Base-by-base conservation (phyloP, 306 rosid genomes). In the Boehmeria nivea region DNA sequence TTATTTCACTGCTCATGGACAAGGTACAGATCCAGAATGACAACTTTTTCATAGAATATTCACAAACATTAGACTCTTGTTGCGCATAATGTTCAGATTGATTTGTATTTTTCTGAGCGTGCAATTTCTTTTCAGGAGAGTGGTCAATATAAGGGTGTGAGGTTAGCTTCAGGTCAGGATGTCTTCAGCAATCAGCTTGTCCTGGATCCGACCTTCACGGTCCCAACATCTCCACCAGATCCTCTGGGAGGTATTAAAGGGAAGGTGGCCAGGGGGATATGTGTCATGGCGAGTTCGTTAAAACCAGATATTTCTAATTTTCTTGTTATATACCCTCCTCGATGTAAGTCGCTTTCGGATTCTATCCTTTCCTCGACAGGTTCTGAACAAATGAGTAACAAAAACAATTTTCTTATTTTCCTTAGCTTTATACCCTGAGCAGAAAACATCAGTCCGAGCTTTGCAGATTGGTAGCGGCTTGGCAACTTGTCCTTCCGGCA, bases 211-310 rank as follows among this genome's bases (percentile, higher is more conserved):
- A 83, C 87, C 66, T 78, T 82, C 70, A 71, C 47, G 0, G 75
- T 78, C 64, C 75, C 78, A 11, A 6, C 36, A 11, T 64, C 82
- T 49, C 74, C 63, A 14, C 59, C 20, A 15, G 77, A 71, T 51
- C 28, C 75, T 66, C 51, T 64, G 61, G 70, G 69, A 67, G 84
- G 76, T 45, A 50, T 54, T 69, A 70, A 80, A 61, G 54, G 76
- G 71, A 76, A 67, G 72, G 84, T 87, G 66, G 96, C 96, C 12
- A 79, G 99, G 79, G 99, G 95, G 68, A 83, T 91, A 71, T 91
- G 96, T 70, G 57, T 91, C 64, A 78, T 94, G 27, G 74, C 57
- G 63, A 60, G 75, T 60, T 79, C 99, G 68, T 67, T 91, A 61
- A 83, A 74, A 73, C 70, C 81, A 67, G 84, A 75, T 60, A 51